Evolutionary conservation across 2,329 filamentous ascomycete species (phyloP), one percentile per base, ranked within the genome.

Genomic region (Akanthomyces muscarius): DNA sequence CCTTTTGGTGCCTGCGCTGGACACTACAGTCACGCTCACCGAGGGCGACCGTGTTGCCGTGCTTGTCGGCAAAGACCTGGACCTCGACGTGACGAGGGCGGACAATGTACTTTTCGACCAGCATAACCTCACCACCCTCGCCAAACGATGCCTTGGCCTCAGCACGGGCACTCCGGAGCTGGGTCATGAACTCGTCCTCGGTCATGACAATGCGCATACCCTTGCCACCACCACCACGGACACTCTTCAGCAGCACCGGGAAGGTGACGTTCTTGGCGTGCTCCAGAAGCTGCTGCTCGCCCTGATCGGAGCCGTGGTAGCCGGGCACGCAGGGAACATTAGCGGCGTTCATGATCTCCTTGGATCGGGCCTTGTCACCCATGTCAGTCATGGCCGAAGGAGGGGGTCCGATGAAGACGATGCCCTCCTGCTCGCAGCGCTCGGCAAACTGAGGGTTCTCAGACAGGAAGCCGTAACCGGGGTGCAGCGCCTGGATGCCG

Each of bases 261-360:
- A 88, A 90, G 33, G 80, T 80, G 67, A 89, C 80, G 67, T 90
- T 86, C 69, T 84, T 85, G 8, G 95, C 94, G 73, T 94, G 87
- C 11, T 80, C 78, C 62, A 91, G 73, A 30, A 89, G 74, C 67
- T 85, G 76, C 62, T 78, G 74, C 53, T 83, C 81, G 55, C 89
- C 86, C 77, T 99, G 95, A 59, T 97, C 91, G 1, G 82, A 71
- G 21, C 95, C 95, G 73, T 98, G 95, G 71, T 99, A 99, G 0
- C 95, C 95, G 0, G 95, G 95, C 55, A 99, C 95, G 71, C 95
- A 98, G 5, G 93, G 93, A 4, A 99, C 95, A 10, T 92, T 92
- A n/a, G 95, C 94, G 5, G 87, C 86, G 41, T 86, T 92, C 95
- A 99, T 98, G 72, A 99, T 97, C 73, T 97, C 90, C 76, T 99